Percentiles rank a stretch among this genome's conserved stretches.
phyloP scores from a whole-genome alignment of 345 rosid species.

The Iberis pinnata region DNA sequence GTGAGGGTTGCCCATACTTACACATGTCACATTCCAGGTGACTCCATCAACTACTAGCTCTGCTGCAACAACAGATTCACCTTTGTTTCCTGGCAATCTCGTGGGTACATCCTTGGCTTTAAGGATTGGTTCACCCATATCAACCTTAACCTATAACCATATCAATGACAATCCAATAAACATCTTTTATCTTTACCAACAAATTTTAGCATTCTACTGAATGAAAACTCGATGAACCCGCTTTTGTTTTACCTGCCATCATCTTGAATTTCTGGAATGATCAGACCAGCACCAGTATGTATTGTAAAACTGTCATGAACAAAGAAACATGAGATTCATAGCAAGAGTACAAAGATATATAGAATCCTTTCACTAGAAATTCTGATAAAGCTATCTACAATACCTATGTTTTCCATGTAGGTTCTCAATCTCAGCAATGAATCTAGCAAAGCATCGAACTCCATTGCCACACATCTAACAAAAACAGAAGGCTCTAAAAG shows the following conservation, averaged over 20 bases:
- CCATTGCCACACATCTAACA: slow-evolving; percentile 84
- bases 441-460: slow-evolving; percentile 88
- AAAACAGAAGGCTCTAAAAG: neutral
- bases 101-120: slow-evolving; percentile 82
- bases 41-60: slow-evolving; percentile 70
- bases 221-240: neutral
- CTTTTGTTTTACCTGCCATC: slow-evolving; percentile 56
- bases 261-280: slow-evolving; percentile 64
- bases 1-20: slow-evolving; percentile 99
- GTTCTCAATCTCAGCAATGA: slow-evolving; percentile 76
- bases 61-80: slow-evolving; percentile 35
- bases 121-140: slow-evolving; percentile 88
- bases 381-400: neutral
- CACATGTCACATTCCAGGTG: slow-evolving; percentile 89
- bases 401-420: slow-evolving; percentile 64
- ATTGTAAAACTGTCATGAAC: slow-evolving; percentile 47
- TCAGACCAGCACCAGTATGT: slow-evolving; percentile 80
- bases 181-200: neutral
- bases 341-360: neutral
- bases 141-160: slow-evolving; percentile 71
- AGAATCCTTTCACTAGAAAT: neutral
- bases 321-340: too few relatives aligned
- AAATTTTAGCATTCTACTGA: neutral
- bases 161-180: slow-evolving; percentile 11
- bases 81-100: slow-evolving; percentile 49